Evolutionary conservation across 495 filamentous ascomycete genomes (phyloP).

Genomic region (Aspergillus sclerotioniger): DNA sequence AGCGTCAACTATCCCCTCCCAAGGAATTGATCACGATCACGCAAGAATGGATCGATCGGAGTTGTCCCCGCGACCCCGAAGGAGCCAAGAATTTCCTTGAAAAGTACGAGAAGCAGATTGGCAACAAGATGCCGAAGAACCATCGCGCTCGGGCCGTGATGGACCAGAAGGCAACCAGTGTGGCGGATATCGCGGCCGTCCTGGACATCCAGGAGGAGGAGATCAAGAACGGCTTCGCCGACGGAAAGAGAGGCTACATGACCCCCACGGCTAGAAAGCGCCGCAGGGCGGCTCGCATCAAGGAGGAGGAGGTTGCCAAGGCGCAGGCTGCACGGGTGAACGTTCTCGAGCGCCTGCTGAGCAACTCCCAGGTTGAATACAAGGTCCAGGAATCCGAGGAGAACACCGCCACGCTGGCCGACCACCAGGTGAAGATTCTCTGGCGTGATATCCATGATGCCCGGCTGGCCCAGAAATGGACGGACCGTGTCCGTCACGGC

Average conservation of each 20-base stretch:
- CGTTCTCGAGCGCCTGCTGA: conserved; percentile 28
- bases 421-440: conserved; percentile 53
- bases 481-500: conserved; percentile 64
- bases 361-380: conserved; percentile 26
- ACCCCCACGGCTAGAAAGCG: conserved; percentile 29
- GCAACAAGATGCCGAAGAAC: conserved; percentile 48
- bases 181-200: conserved; percentile 84
- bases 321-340: conserved; percentile 33
- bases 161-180: conserved; percentile 83
- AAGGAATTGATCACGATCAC: conserved; percentile 50
- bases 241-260: conserved; percentile 33
- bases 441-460: conserved; percentile 70
- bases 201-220: conserved; percentile 55
- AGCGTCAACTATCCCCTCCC: conserved; percentile 44
- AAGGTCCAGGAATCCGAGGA: conserved; percentile 33
- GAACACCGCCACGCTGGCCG: conserved; percentile 23
- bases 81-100: conserved; percentile 42
- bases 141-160: conserved; percentile 64
- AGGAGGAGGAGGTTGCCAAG: conserved; percentile 38
- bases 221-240: conserved; percentile 30
- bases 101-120: conserved; percentile 42
- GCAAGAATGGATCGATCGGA: conserved; percentile 46
- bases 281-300: conserved; percentile 32
- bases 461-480: conserved; percentile 66
- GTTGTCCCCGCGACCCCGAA: conserved; percentile 60